Percentiles rank a stretch among this genome's conserved stretches.
These are phyloP conservation scores for Cryptococcus floricola DNA, from an alignment of 1,284 basidiomycete species.

Conservation along the genomic window DNA sequence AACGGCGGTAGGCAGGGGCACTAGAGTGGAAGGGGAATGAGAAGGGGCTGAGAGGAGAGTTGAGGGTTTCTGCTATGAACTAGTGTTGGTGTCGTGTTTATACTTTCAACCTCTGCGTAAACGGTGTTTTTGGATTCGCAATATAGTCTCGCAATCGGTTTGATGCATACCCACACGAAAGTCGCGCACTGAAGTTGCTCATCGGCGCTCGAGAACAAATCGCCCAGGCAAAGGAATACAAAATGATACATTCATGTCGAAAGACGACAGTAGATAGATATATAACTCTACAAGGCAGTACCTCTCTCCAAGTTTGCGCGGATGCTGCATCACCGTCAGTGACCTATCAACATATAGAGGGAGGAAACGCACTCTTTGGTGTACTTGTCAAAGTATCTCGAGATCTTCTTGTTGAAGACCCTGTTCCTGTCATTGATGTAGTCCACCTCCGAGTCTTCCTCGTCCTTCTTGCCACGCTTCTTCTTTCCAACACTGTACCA, in stretches of 20 bases:
- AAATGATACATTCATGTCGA: background rate
- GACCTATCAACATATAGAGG: background rate
- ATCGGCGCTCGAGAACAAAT: too few species aligned
- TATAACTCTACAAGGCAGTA: conserved; percentile 64
- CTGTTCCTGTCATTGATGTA: conserved; percentile 99
- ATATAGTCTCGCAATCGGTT: too few species aligned
- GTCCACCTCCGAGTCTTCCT: conserved; percentile 90
- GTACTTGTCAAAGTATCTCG: conserved; percentile 95
- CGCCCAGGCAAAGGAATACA: too few species aligned
- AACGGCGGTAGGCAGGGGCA: conserved; percentile 20
- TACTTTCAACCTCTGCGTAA: too few species aligned
- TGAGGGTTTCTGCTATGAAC: background rate
- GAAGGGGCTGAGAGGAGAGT: background rate
- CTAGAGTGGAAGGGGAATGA: background rate
- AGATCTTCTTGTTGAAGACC: conserved; percentile 99
- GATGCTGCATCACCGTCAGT: conserved; percentile 52
- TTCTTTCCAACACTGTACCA: conserved; percentile 70
- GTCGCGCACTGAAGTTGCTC: too few species aligned
- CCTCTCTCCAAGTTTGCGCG: conserved; percentile 93
- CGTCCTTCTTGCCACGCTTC: conserved; percentile 72
- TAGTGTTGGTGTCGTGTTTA: background rate
- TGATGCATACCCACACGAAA: too few species aligned
- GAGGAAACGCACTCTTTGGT: conserved; percentile 62
- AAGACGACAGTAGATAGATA: background rate
- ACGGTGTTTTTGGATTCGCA: too few species aligned